Percentiles rank a stretch among this genome's conserved stretches.
phyloP scores from a whole-genome alignment of 2,329 filamentous ascomycete genomes.

The Cadophora sp. region DNA sequence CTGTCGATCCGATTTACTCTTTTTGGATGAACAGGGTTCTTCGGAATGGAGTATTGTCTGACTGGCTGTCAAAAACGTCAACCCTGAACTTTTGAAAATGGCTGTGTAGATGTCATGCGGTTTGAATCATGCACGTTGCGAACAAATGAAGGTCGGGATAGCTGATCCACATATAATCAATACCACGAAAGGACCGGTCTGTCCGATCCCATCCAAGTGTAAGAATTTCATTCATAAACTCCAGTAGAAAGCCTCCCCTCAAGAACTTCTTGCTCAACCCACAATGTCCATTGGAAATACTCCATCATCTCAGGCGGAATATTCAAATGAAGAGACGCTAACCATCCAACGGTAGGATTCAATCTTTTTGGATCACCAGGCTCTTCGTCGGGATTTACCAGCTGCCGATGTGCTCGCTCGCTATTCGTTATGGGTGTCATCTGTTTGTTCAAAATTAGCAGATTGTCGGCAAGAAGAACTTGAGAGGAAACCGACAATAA shows the following conservation, averaged over 20 bases:
- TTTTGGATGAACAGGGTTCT: slow-evolving; percentile 6
- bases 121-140: neutral
- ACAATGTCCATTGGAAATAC: slow-evolving; percentile 41
- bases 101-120: neutral
- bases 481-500: slow-evolving; percentile 20
- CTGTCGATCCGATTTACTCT: slow-evolving; percentile 2
- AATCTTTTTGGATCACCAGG: slow-evolving; percentile 11
- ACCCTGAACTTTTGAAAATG: neutral
- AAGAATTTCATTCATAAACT: slow-evolving; percentile 16
- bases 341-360: slow-evolving; percentile 27
- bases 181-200: no score
- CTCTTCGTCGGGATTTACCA: neutral
- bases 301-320: slow-evolving; percentile 30
- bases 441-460: neutral
- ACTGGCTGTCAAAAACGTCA: neutral
- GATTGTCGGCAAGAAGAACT: neutral
- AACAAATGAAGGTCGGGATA: neutral
- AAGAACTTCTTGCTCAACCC: slow-evolving; percentile 33
- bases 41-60: neutral
- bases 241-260: slow-evolving; percentile 30
- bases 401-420: slow-evolving; percentile 19
- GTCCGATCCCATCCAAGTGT: neutral
- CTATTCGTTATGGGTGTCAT: slow-evolving; percentile 38
- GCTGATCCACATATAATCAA: no score
- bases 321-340: slow-evolving; percentile 30